phyloP scores from a whole-genome alignment of 441 rosid genomes.

The Geranium incanum region DNA sequence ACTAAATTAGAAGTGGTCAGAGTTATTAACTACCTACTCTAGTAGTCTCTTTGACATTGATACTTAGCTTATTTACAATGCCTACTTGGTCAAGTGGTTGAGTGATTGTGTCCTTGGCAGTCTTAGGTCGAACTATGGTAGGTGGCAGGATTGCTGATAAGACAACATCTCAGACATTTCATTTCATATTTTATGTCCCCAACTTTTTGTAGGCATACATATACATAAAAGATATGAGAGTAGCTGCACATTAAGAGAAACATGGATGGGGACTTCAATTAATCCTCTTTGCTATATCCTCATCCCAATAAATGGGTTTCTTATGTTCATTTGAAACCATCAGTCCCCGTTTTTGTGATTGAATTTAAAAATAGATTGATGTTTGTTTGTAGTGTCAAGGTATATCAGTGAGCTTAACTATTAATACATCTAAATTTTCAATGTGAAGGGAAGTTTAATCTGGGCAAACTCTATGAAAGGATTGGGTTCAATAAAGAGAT shows the following conservation, averaged over 20 bases:
- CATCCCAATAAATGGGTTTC: background rate
- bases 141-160: too few species aligned
- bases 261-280: background rate
- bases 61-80: background rate
- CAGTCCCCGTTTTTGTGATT: background rate
- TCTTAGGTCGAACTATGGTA: too few species aligned
- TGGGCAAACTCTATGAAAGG: constrained; percentile 77
- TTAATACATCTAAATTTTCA: constrained; percentile 9
- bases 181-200: too few species aligned
- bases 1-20: constrained; percentile 8
- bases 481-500: constrained; percentile 90
- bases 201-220: too few species aligned
- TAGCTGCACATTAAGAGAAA: background rate
- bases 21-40: background rate
- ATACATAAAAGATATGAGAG: too few species aligned
- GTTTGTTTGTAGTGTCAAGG: background rate
- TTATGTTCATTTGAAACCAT: background rate
- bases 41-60: background rate
- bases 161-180: too few species aligned
- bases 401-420: constrained; percentile 10
- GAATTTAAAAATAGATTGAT: background rate
- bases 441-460: constrained; percentile 63
- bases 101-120: background rate
- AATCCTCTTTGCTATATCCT: background rate
- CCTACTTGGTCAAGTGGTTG: background rate